Evolutionary conservation across 176 grass and related monocot species (phyloP).

Genomic region (Eragrostis curvula): DNA sequence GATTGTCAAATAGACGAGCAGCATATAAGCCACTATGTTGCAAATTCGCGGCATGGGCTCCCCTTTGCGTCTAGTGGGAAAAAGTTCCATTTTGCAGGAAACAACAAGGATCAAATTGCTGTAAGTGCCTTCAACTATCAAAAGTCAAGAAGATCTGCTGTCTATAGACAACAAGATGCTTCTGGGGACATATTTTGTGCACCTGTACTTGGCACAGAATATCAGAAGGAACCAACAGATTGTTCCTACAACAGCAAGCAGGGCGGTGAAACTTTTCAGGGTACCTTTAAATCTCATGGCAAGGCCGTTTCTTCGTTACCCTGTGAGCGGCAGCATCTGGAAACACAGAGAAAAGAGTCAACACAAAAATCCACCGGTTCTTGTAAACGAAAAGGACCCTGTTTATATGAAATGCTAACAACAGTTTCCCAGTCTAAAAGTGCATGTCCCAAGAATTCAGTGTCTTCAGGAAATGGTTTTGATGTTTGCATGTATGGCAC

Average conservation of each 20-base stretch:
- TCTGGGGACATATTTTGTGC: not conserved
- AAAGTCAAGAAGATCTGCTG: slow-evolving; percentile 28
- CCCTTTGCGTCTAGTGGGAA: not conserved
- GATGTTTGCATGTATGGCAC: slow-evolving; percentile 39
- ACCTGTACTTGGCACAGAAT: slow-evolving; percentile 28
- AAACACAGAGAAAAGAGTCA: slow-evolving; percentile 37
- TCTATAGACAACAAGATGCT: slow-evolving; percentile 14
- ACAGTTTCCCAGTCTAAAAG: slow-evolving; percentile 46
- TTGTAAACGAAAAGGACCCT: slow-evolving; percentile 40
- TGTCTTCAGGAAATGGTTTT: slow-evolving; percentile 24
- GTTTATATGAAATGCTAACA: slow-evolving; percentile 72
- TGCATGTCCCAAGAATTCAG: slow-evolving; percentile 25
- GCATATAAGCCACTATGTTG: slow-evolving; percentile 34
- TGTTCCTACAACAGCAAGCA: slow-evolving; percentile 27
- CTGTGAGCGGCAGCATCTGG: slow-evolving; percentile 18
- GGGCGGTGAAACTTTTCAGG: slow-evolving; percentile 23
- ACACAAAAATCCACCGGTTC: slow-evolving; percentile 34
- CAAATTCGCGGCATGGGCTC: slow-evolving; percentile 37
- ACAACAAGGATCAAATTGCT: slow-evolving; percentile 19
- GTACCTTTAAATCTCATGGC: slow-evolving; percentile 22
- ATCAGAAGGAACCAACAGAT: slow-evolving; percentile 15
- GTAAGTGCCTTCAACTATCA: slow-evolving; percentile 13
- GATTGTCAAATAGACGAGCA: slow-evolving; percentile 33
- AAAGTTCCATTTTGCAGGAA: slow-evolving; percentile 8
- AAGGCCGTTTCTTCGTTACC: not conserved